Base-by-base conservation (phyloP, 2,329 filamentous ascomycete species). In the Cyclaneusma minus region DNA sequence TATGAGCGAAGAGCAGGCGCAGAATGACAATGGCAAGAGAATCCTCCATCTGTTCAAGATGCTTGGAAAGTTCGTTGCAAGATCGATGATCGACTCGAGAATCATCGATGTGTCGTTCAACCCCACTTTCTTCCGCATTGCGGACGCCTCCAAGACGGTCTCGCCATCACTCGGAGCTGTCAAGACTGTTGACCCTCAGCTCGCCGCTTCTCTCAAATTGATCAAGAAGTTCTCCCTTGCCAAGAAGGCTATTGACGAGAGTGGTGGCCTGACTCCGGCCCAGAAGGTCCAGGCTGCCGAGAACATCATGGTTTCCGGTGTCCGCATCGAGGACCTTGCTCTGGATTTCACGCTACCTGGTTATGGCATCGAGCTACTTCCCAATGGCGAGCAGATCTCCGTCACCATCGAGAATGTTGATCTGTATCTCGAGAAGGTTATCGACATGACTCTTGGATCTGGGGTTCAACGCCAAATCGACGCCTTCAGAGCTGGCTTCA, bases 101-200 rank as follows among this genome's bases (percentile, higher is more conserved):
- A 95, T 98, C 47, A 94, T 98, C 39, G 89, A 98, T 43, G 74
- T 98, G 38, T 89, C 87, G 29, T 89, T 98, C 55, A 98, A 94
- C 47, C 81, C 89, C 2, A 92, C 84, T 5, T 94, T 98, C 58
- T 98, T 98, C 72, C 81, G 87, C 31, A 80, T 94, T 36, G 82
- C 81, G 10, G 80, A 91, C 40, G 64, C 44, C 25, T 42, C 58
- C 9, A 58, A 58, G 10, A 56, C 69, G 0, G 73, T 93, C 4
- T 73, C 73, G 13, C 84, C 85, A 8, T 93, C 85, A 1, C 62
- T 98, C 6, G 84, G 83, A 5, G 81, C 89, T 2, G 74, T 98
- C 24, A 91, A 85, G 48, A 70, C 78, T 4, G 84, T 98, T 4
- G 89, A 98, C 42, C 68, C 81, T 15, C 76, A 80, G 30, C 60